These are phyloP conservation scores for Geotrichum citri-aurantii DNA, from an alignment of 1,139 yeast species.

Conservation along the genomic window DNA sequence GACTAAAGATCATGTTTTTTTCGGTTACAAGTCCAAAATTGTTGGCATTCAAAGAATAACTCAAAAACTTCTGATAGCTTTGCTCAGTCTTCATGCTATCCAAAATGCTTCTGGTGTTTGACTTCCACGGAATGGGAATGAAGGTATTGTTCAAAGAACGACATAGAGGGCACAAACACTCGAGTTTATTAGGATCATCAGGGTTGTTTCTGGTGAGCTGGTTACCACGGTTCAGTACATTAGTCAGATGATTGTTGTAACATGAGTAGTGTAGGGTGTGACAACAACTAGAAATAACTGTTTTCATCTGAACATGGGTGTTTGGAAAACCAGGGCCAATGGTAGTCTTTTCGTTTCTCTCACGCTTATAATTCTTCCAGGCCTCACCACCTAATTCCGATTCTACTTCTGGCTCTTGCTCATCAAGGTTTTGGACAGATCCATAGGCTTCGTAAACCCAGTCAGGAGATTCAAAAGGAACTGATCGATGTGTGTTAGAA, in stretches of 20 bases:
- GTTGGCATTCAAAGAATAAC: background rate
- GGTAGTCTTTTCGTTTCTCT: conserved; percentile 40
- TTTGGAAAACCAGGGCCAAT: conserved; percentile 70
- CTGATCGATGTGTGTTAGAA: conserved; percentile 54
- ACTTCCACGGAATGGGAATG: conserved; percentile 57
- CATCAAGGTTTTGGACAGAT: conserved; percentile 48
- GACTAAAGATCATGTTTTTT: background rate
- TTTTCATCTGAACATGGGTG: conserved; percentile 34
- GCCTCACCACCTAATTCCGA: conserved; percentile 34
- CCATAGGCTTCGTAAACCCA: conserved; percentile 66
- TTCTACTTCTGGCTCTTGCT: conserved; percentile 20
- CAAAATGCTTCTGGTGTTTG: conserved; percentile 26
- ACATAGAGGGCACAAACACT: conserved; percentile 86
- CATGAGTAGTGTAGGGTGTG: conserved; percentile 91
- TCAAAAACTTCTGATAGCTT: conserved; percentile 9
- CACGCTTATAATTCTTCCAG: conserved; percentile 40
- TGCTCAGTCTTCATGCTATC: conserved; percentile 15
- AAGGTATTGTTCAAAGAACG: conserved; percentile 80
- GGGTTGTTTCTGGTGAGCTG: conserved; percentile 82
- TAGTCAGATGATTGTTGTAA: conserved; percentile 55
- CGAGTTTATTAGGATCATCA: conserved; percentile 62
- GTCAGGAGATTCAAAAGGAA: conserved; percentile 58
- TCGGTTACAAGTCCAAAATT: background rate
- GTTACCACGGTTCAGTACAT: conserved; percentile 49
- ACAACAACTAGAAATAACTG: conserved; percentile 78